A percentile compares a stretch with the other conserved stretches of the same genome.
phyloP scores from a whole-genome alignment of 2,329 filamentous ascomycete genomes.

The Aspergillus clavatus region DNA sequence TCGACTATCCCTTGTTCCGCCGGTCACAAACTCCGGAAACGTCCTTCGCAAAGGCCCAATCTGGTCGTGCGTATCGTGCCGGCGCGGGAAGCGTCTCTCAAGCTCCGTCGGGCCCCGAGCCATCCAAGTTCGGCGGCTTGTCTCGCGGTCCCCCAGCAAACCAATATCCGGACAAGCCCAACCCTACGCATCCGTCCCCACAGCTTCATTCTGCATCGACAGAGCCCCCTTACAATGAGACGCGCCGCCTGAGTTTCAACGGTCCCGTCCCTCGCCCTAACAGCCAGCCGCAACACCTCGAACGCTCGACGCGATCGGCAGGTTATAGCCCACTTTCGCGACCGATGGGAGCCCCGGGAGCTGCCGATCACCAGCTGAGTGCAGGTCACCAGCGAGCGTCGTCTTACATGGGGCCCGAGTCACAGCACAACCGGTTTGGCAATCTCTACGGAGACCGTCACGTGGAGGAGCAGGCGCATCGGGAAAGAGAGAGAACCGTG shows the following conservation, averaged over 20 bases:
- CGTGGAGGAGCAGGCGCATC: conserved; percentile 31
- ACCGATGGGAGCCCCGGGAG: conserved; percentile 18
- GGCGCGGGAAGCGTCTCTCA: conserved; percentile 31
- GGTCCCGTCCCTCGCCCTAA: conserved; percentile 41
- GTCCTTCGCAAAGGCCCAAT: conserved; percentile 47
- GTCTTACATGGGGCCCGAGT: conserved; percentile 29
- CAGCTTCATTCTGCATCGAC: conserved; percentile 30
- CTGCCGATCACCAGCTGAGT: conserved; percentile 20
- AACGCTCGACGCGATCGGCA: conserved; percentile 27
- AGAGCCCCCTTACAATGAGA: conserved; percentile 31
- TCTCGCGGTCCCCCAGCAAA: conserved; percentile 26
- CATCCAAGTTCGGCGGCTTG: conserved; percentile 29
- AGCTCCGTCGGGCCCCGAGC: conserved; percentile 21
- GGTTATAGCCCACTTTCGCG: conserved; percentile 35
- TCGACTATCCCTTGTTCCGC: conserved; percentile 60
- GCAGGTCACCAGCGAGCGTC: conserved; percentile 21
- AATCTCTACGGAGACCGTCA: conserved; percentile 33
- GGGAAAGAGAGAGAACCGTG: conserved; percentile 30
- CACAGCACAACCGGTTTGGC: conserved; percentile 29
- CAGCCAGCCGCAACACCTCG: conserved; percentile 39
- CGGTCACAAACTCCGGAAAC: conserved; percentile 72
- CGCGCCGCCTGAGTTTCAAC: conserved; percentile 41
- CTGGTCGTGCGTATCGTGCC: conserved; percentile 34
- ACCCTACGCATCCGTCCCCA: conserved; percentile 32
- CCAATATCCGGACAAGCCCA: conserved; percentile 34